Percentiles rank a stretch among this genome's conserved stretches.
These are phyloP conservation scores for Cyberlindnera meyerae DNA, from an alignment of 805 yeast genomes.

Conservation along the genomic window DNA sequence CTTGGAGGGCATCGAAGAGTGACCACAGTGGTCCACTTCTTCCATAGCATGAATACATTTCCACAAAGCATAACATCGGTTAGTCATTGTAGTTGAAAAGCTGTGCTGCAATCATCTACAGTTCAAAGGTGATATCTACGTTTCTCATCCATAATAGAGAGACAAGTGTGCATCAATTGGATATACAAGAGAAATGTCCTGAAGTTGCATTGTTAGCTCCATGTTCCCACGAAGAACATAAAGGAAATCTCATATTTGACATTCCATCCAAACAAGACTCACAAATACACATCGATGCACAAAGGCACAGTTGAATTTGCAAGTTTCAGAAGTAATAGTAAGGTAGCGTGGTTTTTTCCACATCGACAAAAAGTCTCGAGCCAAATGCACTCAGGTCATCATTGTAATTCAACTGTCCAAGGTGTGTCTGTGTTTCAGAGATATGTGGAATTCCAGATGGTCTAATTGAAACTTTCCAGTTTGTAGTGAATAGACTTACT, in stretches of 20 bases:
- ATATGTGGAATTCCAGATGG: not conserved
- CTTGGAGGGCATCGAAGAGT: constrained; percentile 31
- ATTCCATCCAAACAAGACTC: not conserved
- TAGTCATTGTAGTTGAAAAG: no score
- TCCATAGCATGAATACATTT: not conserved
- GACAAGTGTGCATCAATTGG: not conserved
- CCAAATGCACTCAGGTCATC: constrained; percentile 89
- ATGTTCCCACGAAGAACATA: constrained; percentile 5
- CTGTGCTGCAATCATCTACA: no score
- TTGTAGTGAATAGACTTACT: no score
- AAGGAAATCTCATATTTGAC: not conserved
- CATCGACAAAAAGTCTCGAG: constrained; percentile 96
- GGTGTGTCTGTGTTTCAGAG: not conserved
- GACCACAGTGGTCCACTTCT: not conserved
- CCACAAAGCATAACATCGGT: no score
- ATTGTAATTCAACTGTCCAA: constrained; percentile 3
- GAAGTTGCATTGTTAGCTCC: constrained; percentile 7
- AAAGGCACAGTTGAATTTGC: not conserved
- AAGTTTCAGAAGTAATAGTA: constrained; percentile 55
- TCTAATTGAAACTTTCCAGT: no score
- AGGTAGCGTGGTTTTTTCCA: constrained; percentile 99
- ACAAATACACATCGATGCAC: not conserved
- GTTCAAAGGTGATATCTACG: no score
- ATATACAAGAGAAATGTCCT: not conserved
- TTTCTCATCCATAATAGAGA: not conserved